Base-by-base conservation (phyloP, 2,329 filamentous ascomycete species). In the Helicocarpus griseus region DNA sequence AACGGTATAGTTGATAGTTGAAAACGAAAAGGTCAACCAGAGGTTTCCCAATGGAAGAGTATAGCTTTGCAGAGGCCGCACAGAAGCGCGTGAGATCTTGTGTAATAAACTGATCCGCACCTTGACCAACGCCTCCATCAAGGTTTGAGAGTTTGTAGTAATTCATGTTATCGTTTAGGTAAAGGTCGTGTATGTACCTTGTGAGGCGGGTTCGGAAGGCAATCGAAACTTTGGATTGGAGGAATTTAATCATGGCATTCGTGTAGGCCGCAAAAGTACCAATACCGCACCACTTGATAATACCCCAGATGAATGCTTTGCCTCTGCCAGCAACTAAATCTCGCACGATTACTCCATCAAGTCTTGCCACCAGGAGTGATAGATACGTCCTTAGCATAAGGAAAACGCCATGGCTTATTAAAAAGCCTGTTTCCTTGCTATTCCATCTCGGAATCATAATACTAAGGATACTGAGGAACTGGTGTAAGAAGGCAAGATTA, bases 211-310 rank as follows among this genome's bases (percentile, higher is more conserved):
- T 98, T 39, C 93, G 84, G 77, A 98, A 98, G 31, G 94, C 91
- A 58, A 98, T 98, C 5, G 91, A 95, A 50, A 98, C 89, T 73
- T 98, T 98, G 48, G 88, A 91, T 70, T 98, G 91, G 56, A 98
- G 78, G 71, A 87, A 98, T 69, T 97, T 97, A 76, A 98, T 98
- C 86, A 94, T 96, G 50, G 91, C 89, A 68, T 98, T 98, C 48
- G 91, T 96, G 65, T 98, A 98, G 0, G 91, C 95, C 7, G 90
- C 91, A 57, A 97, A 83, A 2, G 87, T 88, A 39, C 93, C 93
- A 33, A 98, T 84, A 2, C 91, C 89, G 58, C 90, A 89, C 93
- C 93, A 98, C 76, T 97, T 96, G 46, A 85, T 67, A 44, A 98
- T 85, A 5, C 93, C 93, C 82, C 85, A 87, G 7, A 93, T 73